Conservation (phyloP, 208 protist species). For the Histomonas meleagridis region DNA sequence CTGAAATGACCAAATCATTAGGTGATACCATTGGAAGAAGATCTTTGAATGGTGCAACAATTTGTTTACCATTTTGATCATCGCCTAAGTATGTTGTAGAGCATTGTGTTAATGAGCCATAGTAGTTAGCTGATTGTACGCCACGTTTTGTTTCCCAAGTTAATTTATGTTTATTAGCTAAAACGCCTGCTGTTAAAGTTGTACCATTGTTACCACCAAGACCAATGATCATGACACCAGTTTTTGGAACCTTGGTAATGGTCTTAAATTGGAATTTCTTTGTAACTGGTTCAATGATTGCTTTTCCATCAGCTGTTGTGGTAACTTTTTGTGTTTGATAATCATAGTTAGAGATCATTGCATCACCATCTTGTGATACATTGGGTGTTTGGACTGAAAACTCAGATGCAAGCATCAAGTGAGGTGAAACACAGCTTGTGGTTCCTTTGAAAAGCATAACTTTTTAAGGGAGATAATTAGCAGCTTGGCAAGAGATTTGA, state of each 20-base stretch:
- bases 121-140: slow-evolving; percentile 79
- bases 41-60: slow-evolving; percentile 58
- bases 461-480: too few relatives aligned
- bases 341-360: slow-evolving; percentile 31
- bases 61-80: slow-evolving; percentile 65
- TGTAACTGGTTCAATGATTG: not conserved
- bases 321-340: not conserved
- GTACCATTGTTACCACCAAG: slow-evolving; percentile 94
- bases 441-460: too few relatives aligned
- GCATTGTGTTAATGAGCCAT: slow-evolving; percentile 83
- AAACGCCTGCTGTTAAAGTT: slow-evolving; percentile 80
- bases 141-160: slow-evolving; percentile 77
- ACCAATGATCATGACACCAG: slow-evolving; percentile 77
- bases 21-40: slow-evolving; percentile 87
- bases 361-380: not conserved
- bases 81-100: slow-evolving; percentile 78
- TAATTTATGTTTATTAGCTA: slow-evolving; percentile 75
- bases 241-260: not conserved
- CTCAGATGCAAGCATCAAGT: not conserved
- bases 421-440: too few relatives aligned
- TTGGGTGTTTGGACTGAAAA: not conserved
- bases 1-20: slow-evolving; percentile 82
- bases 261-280: slow-evolving; percentile 28
- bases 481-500: too few relatives aligned
- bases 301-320: not conserved